Conservation (phyloP, 495 filamentous ascomycete genomes). For the Aspergillus funiculosus region DNA sequence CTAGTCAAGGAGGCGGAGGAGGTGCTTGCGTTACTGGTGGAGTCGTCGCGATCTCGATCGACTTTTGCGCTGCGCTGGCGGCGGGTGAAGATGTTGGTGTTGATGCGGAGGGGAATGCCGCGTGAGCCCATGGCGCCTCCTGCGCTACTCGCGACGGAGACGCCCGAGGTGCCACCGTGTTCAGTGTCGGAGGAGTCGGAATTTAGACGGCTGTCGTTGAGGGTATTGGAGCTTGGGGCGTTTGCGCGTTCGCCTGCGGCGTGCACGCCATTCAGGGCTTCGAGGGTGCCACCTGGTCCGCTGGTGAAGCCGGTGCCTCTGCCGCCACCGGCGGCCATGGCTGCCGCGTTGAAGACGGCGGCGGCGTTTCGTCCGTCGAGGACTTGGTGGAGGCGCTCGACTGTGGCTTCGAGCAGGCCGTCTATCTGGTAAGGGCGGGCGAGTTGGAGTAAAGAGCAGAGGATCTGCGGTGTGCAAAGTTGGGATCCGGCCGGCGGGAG, state of each 20-base stretch:
- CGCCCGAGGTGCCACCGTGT: slow-evolving; percentile 29
- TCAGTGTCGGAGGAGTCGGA: slow-evolving; percentile 46
- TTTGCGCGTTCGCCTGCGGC: slow-evolving; percentile 19
- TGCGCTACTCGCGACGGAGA: slow-evolving; percentile 32
- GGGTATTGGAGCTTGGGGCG: slow-evolving; percentile 22
- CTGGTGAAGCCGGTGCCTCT: slow-evolving; percentile 53
- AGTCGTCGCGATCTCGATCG: slow-evolving; percentile 38
- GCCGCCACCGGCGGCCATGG: slow-evolving; percentile 95
- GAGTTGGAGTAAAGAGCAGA: slow-evolving; percentile 90
- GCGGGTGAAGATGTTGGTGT: slow-evolving; percentile 34
- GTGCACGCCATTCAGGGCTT: slow-evolving; percentile 38
- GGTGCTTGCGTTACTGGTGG: slow-evolving; percentile 39
- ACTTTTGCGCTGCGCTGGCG: slow-evolving; percentile 22
- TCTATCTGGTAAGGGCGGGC: slow-evolving; percentile 90
- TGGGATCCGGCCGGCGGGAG: slow-evolving; percentile 67
- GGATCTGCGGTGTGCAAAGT: slow-evolving; percentile 90
- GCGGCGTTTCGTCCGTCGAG: slow-evolving; percentile 92
- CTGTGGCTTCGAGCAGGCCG: slow-evolving; percentile 82
- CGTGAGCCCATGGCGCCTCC: slow-evolving; percentile 28
- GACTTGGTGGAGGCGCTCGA: slow-evolving; percentile 84
- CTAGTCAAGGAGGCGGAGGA: slow-evolving; percentile 38
- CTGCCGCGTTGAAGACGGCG: slow-evolving; percentile 95
- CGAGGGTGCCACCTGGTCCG: slow-evolving; percentile 41
- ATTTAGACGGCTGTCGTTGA: slow-evolving; percentile 30
- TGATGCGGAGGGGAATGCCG: slow-evolving; percentile 41